Base-by-base conservation (phyloP, 345 rosid species). In the Acer negundo region DNA sequence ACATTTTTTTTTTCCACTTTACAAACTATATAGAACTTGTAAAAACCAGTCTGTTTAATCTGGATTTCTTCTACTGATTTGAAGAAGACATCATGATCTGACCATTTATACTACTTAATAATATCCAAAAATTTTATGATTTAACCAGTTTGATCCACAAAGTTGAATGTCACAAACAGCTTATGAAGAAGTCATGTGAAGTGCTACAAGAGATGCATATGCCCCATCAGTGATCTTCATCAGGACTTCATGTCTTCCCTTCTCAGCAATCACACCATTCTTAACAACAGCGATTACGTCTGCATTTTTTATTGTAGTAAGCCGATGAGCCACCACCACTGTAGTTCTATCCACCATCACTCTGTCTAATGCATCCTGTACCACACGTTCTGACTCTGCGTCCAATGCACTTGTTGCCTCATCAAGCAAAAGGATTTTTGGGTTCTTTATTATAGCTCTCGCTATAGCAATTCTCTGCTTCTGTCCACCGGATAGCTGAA, bases 381-480 rank as follows among this genome's bases (percentile, higher is more conserved):
- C 95, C 16, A 91, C 72, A 8, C 89, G 81, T 77, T 92, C 94
- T 1, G 93, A 90, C 68, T 88, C 94, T 0, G 91, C 93, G 4
- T 92, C 97, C 2, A 92, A 56, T 1, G 97, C 97, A 11, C 97
- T 92, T 0, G 97, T 90, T 9, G 97, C 97, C 78, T 92, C 94
- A 20, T 92, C 94, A 0, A 92, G 91, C 78, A 92, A 77, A 17
- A 92, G 85, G 12, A 90, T 85, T 84, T 82, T 87, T 0, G 97
- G 97, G 66, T 90, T 83, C 87, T 92, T 92, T 35, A 89, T 58
- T 12, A 92, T 88, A 1, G 94, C 94, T 22, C 94, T 77, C 0
- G 94, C 90, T 3, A 90, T 90, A 62, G 94, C 94, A 10, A 90
- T 87, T 53, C 91, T 77, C 79, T 88, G 94, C 82, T 88, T 90